Conservation (phyloP, 2,329 filamentous ascomycete species). For the Talaromyces sp. region DNA sequence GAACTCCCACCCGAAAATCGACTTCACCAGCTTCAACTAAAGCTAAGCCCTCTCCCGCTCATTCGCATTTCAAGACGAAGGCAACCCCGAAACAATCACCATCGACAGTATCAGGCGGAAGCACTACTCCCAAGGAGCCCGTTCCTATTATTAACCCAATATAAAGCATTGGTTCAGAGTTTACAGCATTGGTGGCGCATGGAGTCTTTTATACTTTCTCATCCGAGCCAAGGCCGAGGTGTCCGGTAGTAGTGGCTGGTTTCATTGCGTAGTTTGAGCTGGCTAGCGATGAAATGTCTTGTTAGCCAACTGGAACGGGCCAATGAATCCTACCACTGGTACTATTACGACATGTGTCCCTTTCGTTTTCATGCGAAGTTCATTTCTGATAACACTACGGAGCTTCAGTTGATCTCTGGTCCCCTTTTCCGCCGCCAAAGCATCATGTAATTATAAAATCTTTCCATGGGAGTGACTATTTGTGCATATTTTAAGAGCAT, state of each 20-base stretch:
- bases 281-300: background rate
- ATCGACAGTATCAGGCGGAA: constrained; percentile 5
- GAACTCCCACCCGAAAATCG: background rate
- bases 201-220: constrained; percentile 1
- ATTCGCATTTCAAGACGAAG: constrained; percentile 4
- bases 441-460: background rate
- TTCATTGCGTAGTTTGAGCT: background rate
- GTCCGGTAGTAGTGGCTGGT: background rate
- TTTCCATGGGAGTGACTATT: background rate
- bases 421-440: background rate
- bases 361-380: background rate
- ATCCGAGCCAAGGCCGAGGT: background rate
- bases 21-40: constrained; percentile 3
- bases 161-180: constrained; percentile 40
- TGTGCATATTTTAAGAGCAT: background rate
- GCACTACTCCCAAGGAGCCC: constrained; percentile 11
- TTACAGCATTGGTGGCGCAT: constrained; percentile 10
- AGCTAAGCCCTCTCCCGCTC: background rate
- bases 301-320: background rate
- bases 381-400: background rate
- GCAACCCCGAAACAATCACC: constrained; percentile 8
- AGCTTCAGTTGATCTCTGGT: background rate
- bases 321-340: background rate
- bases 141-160: constrained; percentile 25
- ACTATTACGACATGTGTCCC: background rate